Conservation (phyloP, 2,329 filamentous ascomycete genomes). For the Stemphylium lycopersici region DNA sequence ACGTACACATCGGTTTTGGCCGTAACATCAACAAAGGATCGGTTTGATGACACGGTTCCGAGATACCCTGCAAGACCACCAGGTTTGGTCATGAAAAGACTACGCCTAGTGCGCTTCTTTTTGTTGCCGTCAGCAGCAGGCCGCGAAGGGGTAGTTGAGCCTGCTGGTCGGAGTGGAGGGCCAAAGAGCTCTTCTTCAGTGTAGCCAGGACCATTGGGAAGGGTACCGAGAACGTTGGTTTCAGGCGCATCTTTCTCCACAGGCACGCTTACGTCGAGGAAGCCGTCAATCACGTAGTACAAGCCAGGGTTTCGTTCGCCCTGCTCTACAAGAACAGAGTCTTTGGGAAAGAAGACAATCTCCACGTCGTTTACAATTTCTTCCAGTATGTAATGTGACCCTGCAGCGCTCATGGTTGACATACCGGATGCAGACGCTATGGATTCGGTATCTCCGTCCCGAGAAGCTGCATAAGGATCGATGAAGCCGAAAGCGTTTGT, state of each 20-base stretch:
- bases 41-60: constrained; percentile 90
- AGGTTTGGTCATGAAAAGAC: constrained; percentile 89
- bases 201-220: constrained; percentile 42
- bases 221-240: constrained; percentile 53
- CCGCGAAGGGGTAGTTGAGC: constrained; percentile 33
- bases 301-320: constrained; percentile 95
- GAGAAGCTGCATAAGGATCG: constrained; percentile 77
- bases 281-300: constrained; percentile 98
- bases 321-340: constrained; percentile 92
- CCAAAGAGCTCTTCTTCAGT: constrained; percentile 47
- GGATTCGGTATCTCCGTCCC: constrained; percentile 86
- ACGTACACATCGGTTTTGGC: constrained; percentile 99
- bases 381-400: constrained; percentile 70
- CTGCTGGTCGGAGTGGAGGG: constrained; percentile 32
- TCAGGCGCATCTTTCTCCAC: constrained; percentile 64
- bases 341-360: constrained; percentile 96
- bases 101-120: constrained; percentile 66
- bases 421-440: constrained; percentile 62
- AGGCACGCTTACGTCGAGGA: constrained; percentile 90
- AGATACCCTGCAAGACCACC: constrained; percentile 94
- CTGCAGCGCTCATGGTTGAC: constrained; percentile 60
- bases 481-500: constrained; percentile 92
- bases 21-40: constrained; percentile 94
- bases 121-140: constrained; percentile 42
- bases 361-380: constrained; percentile 93